Percentiles rank a stretch among this genome's conserved stretches.
phyloP scores from a whole-genome alignment of 2,329 filamentous ascomycete genomes.

The Teratosphaeria epicoccoides region DNA sequence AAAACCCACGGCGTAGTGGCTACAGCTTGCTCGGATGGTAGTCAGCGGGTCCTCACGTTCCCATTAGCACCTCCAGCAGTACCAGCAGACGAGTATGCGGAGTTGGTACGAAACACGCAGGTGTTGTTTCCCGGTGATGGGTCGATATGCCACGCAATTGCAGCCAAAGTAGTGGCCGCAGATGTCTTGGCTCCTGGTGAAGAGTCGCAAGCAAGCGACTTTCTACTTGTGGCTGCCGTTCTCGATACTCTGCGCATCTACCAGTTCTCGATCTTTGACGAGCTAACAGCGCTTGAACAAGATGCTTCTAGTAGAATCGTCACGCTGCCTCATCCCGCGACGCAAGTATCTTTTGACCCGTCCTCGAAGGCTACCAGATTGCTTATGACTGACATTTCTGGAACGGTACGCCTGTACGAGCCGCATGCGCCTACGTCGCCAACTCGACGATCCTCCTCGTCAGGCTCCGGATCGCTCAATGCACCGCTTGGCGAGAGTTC shows the following conservation, averaged over 20 bases:
- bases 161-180: conserved; percentile 5
- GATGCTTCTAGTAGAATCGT: conserved; percentile 6
- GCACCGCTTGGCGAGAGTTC: not conserved
- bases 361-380: conserved; percentile 27
- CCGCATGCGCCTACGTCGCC: conserved; percentile 31
- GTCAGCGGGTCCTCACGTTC: conserved; percentile 22
- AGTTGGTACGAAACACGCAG: not conserved
- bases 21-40: conserved; percentile 46
- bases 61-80: conserved; percentile 3
- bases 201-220: not conserved
- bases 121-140: not conserved
- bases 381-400: conserved; percentile 44
- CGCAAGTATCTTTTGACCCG: conserved; percentile 17
- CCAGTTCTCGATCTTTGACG: conserved; percentile 13
- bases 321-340: conserved; percentile 9
- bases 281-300: conserved; percentile 9
- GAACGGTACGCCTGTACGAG: conserved; percentile 48
- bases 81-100: not conserved
- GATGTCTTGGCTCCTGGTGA: not conserved
- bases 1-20: conserved; percentile 37
- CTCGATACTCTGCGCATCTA: conserved; percentile 13
- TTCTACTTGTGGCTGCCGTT: conserved; percentile 8
- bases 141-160: conserved; percentile 1
- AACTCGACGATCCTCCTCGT: conserved; percentile 1
- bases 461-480: not conserved